Conservation (phyloP, 768 basidiomycete genomes). For the Termitomyces sp. region DNA sequence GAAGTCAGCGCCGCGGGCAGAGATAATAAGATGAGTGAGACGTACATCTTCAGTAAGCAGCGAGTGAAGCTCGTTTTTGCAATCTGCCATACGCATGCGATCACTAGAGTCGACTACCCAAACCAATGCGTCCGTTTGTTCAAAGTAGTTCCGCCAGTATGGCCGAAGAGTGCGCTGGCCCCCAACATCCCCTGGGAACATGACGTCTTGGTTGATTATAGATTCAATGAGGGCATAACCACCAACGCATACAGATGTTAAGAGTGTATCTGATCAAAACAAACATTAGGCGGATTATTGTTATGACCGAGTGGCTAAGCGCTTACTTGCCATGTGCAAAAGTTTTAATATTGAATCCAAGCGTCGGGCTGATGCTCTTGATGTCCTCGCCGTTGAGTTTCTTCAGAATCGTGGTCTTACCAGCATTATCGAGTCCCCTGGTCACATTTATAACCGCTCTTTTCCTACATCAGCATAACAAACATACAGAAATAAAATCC, state of each 20-base stretch:
- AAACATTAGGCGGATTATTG: neutral
- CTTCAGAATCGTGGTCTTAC: constrained; percentile 75
- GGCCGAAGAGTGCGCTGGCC: constrained; percentile 94
- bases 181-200: constrained; percentile 91
- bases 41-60: constrained; percentile 90
- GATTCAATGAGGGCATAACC: neutral
- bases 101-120: constrained; percentile 99
- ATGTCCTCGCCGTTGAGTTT: constrained; percentile 93
- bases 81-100: constrained; percentile 84
- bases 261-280: constrained; percentile 53
- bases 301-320: neutral
- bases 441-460: constrained; percentile 8
- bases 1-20: constrained; percentile 6
- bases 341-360: constrained; percentile 99
- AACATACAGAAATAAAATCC: constrained; percentile 77
- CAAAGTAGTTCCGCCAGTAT: constrained; percentile 99
- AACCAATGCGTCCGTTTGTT: constrained; percentile 95
- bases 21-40: neutral
- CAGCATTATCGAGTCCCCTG: constrained; percentile 97
- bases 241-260: constrained; percentile 65
- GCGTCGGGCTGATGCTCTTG: constrained; percentile 79
- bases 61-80: constrained; percentile 79
- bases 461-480: constrained; percentile 1
- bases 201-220: neutral
- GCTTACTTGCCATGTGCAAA: constrained; percentile 82